Base-by-base conservation (phyloP, 148 eudicot genomes). In the Drosera capensis region DNA sequence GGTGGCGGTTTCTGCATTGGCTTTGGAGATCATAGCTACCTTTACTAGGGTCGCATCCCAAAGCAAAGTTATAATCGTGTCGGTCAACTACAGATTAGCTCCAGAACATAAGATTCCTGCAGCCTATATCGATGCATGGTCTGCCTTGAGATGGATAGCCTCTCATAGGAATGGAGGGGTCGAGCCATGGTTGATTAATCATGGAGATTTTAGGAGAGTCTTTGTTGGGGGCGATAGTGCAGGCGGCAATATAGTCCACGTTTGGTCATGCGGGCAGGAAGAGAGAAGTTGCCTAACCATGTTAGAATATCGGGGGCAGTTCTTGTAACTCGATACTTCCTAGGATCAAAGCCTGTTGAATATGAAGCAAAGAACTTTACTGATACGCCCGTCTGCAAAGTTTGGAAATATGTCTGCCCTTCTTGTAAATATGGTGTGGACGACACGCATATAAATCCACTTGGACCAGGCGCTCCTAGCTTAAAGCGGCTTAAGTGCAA, bases 61-160 rank as follows among this genome's bases (percentile, higher is more conserved):
- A 49, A 36, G 61, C 0, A 56, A 35, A 0, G 58, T 54, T 14
- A 12, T 71, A 0, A 47, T 58, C 3, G 46, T 71, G 5, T 62
- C 75, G 0, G 65, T 66, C 1, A 43, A 66, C 25, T 71, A 71
- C 48, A 41, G 75, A 15, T 28, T 42, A n/a, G 41, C 63, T 14
- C 77, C 77, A 0, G 77, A 72, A 25, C 36, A 63, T 45, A 60
- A 51, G 3, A 46, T 67, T 8, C 77, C 72, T 8, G 23, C 43
- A 1, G 64, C 71, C 0, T 66, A 62, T 31, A 60, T 59, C 1
- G 77, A 71, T 40, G 62, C 71, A 0, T 59, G 71, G 68, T 46
- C 62, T 8, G 66, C 56, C 6, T 21, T 71, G 14, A 49, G 49
- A 9, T 71, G 77, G 77, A 55, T 62, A 20, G 57, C 49, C n/a